Percentiles rank a stretch among this genome's conserved stretches.
Evolutionary conservation across 768 basidiomycete species (phyloP).

Genomic region (Kwoniella mangroviensis): DNA sequence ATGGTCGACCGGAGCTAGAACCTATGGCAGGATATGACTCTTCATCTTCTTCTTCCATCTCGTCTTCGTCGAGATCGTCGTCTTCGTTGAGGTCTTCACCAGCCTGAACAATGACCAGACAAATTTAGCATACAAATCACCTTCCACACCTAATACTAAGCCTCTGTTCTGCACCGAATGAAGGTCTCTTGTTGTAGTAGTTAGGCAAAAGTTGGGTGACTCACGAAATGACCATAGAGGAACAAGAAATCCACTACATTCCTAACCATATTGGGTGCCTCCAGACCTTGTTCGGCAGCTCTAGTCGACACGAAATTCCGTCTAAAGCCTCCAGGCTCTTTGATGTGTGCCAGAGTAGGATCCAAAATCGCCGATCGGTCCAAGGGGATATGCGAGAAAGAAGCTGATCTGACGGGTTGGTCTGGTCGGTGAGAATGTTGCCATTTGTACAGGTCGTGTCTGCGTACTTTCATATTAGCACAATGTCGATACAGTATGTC

Average conservation of each 20-base stretch:
- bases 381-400: constrained; percentile 66
- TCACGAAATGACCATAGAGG: constrained; percentile 93
- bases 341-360: constrained; percentile 88
- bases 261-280: constrained; percentile 67
- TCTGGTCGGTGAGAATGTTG: constrained; percentile 42
- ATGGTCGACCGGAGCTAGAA: constrained; percentile 27
- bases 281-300: constrained; percentile 69
- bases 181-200: too few species aligned
- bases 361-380: constrained; percentile 59
- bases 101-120: constrained; percentile 61
- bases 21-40: constrained; percentile 53
- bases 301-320: constrained; percentile 80
- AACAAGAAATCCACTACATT: constrained; percentile 95
- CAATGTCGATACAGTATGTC: constrained; percentile 3
- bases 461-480: constrained; percentile 19
- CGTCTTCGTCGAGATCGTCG: constrained; percentile 74
- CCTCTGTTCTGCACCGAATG: too few species aligned
- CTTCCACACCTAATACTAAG: too few species aligned
- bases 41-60: constrained; percentile 62
- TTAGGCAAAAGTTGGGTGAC: constrained; percentile 52
- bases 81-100: constrained; percentile 88
- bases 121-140: constrained; percentile 8
- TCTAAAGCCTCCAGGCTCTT: constrained; percentile 92
- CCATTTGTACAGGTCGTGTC: constrained; percentile 92
- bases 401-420: constrained; percentile 60